Conservation (phyloP, 2,329 filamentous ascomycete genomes). For the Ceratocystis colombiana region DNA sequence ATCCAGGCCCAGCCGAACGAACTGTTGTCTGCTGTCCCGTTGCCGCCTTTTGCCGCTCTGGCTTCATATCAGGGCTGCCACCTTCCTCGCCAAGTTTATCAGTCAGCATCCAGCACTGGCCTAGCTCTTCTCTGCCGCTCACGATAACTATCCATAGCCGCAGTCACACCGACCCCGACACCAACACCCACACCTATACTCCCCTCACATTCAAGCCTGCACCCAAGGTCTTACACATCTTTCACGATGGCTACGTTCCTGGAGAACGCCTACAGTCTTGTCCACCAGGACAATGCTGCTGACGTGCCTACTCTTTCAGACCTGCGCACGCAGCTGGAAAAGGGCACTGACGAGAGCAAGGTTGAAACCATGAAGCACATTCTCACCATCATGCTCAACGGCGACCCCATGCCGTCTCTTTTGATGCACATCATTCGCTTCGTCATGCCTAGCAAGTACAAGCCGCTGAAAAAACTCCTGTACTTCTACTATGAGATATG, state of each 20-base stretch:
- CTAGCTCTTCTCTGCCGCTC: neutral
- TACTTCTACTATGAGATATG: conserved; percentile 99
- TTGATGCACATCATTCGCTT: conserved; percentile 99
- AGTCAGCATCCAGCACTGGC: neutral
- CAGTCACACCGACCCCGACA: no score
- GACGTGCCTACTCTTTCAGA: conserved; percentile 86
- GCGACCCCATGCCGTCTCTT: conserved; percentile 86
- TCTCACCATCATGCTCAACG: conserved; percentile 94
- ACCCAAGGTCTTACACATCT: no score
- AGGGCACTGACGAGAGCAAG: conserved; percentile 86
- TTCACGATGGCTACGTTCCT: conserved; percentile 83
- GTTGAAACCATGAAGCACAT: conserved; percentile 94
- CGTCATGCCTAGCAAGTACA: conserved; percentile 97
- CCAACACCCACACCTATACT: no score
- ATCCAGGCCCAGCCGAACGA: neutral
- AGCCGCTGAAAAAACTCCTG: conserved; percentile 90
- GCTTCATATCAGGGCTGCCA: neutral
- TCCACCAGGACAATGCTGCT: conserved; percentile 93
- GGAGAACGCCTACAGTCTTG: conserved; percentile 89
- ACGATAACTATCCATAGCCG: no score
- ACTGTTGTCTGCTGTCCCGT: neutral
- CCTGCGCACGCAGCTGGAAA: conserved; percentile 84
- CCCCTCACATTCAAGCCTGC: no score
- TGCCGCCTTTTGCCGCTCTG: neutral
- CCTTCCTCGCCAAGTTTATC: neutral